Base-by-base conservation (phyloP, 2,329 filamentous ascomycete species). In the Chaetothyriales sp. region DNA sequence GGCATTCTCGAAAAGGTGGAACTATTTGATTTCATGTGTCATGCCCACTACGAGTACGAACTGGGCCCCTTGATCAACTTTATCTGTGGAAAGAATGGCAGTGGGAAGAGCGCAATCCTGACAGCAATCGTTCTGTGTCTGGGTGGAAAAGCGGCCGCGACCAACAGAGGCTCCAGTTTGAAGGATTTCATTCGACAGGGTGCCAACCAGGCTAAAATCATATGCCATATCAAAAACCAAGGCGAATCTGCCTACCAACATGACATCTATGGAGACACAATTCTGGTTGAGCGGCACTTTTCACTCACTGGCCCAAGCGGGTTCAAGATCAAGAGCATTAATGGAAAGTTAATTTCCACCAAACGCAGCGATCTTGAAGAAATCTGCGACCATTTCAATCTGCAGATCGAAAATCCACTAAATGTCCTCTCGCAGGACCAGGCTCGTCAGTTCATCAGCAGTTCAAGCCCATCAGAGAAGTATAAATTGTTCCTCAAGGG, bases 61-160 rank as follows among this genome's bases (percentile, higher is more conserved):
- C 75, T 98, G n/a, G 92, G 92, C 0, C 92, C 92, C 0, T 73
- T 95, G 40, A 94, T 98, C 67, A 98, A 98, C 68, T 98, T 98
- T 69, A 89, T 98, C 56, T 89, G 95, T 51, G 92, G 92, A 15
- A 89, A 95, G 67, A 98, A 98, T 65, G 92, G 92, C 29, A 97
- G 90, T 65, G 92, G 92, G 37, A 98, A 98, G 72, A 98, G 92
- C 66, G 92, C 92, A 2, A 85, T 97, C 13, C 72, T 98, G 25
- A 97, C 92, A 0, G 92, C 89, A 4, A 80, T 98, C 58, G 95
- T 89, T 0, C 76, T 98, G 33, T 97, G 92, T 63, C 75, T 98
- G n/a, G 92, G 92, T 54, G 90, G 86, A 18, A 97, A 95, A 67
- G 89, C 92, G 1, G 87, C 87, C 51, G 81, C 86, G 15, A 97